Evolutionary conservation across 805 yeast species (phyloP).

Genomic region (Zygoascus ofunaensis): DNA sequence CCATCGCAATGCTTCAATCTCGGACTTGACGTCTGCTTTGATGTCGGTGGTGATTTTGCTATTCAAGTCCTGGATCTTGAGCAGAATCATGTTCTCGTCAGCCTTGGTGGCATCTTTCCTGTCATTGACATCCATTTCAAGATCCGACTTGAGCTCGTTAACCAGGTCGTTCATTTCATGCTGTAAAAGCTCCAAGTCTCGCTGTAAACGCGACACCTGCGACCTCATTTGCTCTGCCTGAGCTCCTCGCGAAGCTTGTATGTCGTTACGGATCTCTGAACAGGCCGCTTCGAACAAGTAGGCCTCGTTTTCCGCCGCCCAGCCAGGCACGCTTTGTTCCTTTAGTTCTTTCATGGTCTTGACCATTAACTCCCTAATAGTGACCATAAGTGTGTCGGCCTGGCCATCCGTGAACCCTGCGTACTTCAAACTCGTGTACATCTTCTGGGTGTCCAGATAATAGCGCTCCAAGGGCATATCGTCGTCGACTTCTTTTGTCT

Average conservation of each 20-base stretch:
- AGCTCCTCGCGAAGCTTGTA: slow-evolving; percentile 59
- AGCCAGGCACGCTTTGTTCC: slow-evolving; percentile 33
- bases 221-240: slow-evolving; percentile 60
- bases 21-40: slow-evolving; percentile 72
- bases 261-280: slow-evolving; percentile 73
- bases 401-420: slow-evolving; percentile 57
- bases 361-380: slow-evolving; percentile 31
- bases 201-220: slow-evolving; percentile 57
- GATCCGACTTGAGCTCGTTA: slow-evolving; percentile 58
- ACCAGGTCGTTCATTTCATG: slow-evolving; percentile 66
- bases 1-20: slow-evolving; percentile 87
- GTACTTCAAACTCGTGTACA: slow-evolving; percentile 42
- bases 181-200: slow-evolving; percentile 61
- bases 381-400: slow-evolving; percentile 46
- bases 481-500: slow-evolving; percentile 4
- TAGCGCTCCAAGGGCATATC: slow-evolving; percentile 6
- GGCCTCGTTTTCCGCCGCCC: slow-evolving; percentile 77
- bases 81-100: slow-evolving; percentile 55
- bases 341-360: slow-evolving; percentile 27
- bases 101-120: slow-evolving; percentile 78
- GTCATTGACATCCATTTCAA: slow-evolving; percentile 76
- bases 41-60: slow-evolving; percentile 78
- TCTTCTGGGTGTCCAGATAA: slow-evolving; percentile 52
- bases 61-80: slow-evolving; percentile 70
- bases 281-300: slow-evolving; percentile 89